A percentile compares a stretch with the other conserved stretches of the same genome.
phyloP scores from a whole-genome alignment of 148 eudicot species.

The Cornus controversa region DNA sequence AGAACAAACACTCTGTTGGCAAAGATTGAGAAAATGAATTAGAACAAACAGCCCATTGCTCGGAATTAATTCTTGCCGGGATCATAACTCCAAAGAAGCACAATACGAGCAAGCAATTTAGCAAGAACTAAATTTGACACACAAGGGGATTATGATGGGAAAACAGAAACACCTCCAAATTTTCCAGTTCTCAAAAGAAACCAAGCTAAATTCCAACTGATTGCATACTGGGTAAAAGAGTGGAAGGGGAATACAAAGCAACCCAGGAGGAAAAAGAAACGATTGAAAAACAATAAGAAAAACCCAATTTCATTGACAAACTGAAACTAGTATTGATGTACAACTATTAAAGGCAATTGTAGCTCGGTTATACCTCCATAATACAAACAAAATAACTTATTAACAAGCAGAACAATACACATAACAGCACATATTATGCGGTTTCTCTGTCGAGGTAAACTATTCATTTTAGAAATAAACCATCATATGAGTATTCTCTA shows the following conservation, averaged over 20 bases:
- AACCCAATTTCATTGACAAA: neutral
- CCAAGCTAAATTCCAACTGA: neutral
- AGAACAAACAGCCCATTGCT: neutral
- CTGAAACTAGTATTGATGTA: neutral
- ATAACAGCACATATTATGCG: conserved; percentile 13
- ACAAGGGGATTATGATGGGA: neutral
- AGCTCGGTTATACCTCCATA: neutral
- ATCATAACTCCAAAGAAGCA: no score
- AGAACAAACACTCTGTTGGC: neutral
- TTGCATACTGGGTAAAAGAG: neutral
- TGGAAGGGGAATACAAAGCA: neutral
- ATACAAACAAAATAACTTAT: neutral
- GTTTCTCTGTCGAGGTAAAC: conserved; percentile 8
- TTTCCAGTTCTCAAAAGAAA: conserved; percentile 5
- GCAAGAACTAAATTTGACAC: no score
- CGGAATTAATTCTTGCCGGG: no score
- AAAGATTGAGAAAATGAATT: neutral
- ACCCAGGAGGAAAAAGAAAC: conserved; percentile 1
- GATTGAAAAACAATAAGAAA: neutral
- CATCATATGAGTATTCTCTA: conserved; percentile 18
- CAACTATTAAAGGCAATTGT: conserved; percentile 5
- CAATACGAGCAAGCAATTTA: no score
- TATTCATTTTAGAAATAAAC: conserved; percentile 8
- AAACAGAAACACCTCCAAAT: neutral
- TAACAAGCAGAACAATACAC: conserved; percentile 1